phyloP scores from a whole-genome alignment of 140 eudicot species.

The Erigeron philadelphicus region DNA sequence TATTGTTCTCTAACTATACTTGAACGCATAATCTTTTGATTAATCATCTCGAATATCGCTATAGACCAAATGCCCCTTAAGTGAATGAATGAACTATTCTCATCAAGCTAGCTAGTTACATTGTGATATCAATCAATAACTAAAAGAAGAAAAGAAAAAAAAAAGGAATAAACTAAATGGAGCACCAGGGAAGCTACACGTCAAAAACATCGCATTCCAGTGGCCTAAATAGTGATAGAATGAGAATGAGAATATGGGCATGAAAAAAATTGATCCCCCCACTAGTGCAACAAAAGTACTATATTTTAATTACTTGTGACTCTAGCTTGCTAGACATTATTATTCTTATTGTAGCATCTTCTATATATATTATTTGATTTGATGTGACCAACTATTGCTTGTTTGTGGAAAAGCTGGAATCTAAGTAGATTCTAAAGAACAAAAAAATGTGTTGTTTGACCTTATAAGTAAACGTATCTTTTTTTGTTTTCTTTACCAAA shows the following conservation, averaged over 20 bases:
- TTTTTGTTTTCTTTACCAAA: not conserved
- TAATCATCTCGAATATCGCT: too few species aligned
- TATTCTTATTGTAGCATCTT: constrained; percentile 8
- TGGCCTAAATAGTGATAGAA: constrained; percentile 11
- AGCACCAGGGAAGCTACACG: constrained; percentile 20
- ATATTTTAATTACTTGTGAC: too few species aligned
- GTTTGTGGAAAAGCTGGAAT: not conserved
- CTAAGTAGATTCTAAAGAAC: constrained; percentile 15
- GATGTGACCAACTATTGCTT: not conserved
- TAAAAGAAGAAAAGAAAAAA: too few species aligned
- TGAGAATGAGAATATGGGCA: constrained; percentile 2
- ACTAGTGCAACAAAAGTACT: too few species aligned
- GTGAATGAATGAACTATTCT: too few species aligned
- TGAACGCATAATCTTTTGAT: too few species aligned
- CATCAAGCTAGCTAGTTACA: too few species aligned
- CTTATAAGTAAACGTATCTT: constrained; percentile 13
- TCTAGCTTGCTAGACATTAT: too few species aligned
- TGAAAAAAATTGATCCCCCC: not conserved
- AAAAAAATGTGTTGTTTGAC: constrained; percentile 21
- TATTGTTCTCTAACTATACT: too few species aligned
- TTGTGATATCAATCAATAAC: too few species aligned
- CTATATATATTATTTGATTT: not conserved
- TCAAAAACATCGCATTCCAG: not conserved
- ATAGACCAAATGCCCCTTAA: too few species aligned
- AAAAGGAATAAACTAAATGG: not conserved